Conservation (phyloP, 164 flowering plant species). For the Annona squamosa region DNA sequence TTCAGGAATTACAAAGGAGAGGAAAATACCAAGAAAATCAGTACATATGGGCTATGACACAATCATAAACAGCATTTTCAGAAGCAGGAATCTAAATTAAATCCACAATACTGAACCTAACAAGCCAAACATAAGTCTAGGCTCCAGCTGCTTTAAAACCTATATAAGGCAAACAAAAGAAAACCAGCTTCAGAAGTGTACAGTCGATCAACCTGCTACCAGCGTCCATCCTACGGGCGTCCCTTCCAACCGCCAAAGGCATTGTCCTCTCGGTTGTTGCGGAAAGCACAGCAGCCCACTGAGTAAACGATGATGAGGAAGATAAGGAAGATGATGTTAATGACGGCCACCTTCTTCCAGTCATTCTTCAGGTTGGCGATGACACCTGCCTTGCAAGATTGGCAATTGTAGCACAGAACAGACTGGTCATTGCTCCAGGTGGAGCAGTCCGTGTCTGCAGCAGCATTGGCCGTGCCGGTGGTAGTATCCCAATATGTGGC, state of each 20-base stretch:
- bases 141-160: too few species aligned
- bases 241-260: slow-evolving; percentile 20
- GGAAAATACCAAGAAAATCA: too few species aligned
- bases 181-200: too few species aligned
- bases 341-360: slow-evolving; percentile 45
- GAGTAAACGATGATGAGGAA: slow-evolving; percentile 43
- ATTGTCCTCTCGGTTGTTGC: slow-evolving; percentile 45
- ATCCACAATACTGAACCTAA: too few species aligned
- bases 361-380: slow-evolving; percentile 37
- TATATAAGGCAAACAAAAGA: too few species aligned
- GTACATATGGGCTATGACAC: too few species aligned
- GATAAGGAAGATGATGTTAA: slow-evolving; percentile 37
- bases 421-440: slow-evolving; percentile 29
- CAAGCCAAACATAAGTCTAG: too few species aligned
- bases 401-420: slow-evolving; percentile 37
- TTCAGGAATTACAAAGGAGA: too few species aligned
- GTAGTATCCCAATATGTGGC: slow-evolving; percentile 35
- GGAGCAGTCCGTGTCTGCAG: slow-evolving; percentile 26
- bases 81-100: too few species aligned
- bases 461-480: not conserved
- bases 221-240: not conserved
- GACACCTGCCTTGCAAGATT: slow-evolving; percentile 52
- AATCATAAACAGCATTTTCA: too few species aligned
- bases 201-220: too few species aligned
- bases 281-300: slow-evolving; percentile 49